These are phyloP conservation scores for Suhomyces xylopsoci DNA, from an alignment of 805 yeast species.

Conservation along the genomic window DNA sequence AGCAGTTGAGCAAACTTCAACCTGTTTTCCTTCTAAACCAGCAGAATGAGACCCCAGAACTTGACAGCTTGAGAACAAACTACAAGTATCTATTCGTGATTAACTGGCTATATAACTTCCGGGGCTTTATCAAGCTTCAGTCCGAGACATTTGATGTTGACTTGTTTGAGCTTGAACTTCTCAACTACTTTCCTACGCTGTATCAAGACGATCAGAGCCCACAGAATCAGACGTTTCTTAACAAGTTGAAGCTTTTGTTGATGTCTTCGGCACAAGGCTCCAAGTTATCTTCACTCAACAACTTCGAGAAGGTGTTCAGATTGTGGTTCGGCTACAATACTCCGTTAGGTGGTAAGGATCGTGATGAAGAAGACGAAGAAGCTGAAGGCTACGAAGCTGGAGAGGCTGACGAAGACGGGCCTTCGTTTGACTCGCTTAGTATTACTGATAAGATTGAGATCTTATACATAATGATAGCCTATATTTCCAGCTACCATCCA, in stretches of 20 bases:
- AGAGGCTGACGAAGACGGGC: constrained; percentile 14
- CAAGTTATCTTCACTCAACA: constrained; percentile 24
- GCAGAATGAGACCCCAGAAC: constrained; percentile 6
- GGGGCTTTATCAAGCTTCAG: constrained; percentile 48
- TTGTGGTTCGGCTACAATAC: constrained; percentile 33
- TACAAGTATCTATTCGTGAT: constrained; percentile 26
- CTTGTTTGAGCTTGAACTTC: constrained; percentile 59
- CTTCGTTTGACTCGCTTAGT: constrained; percentile 38
- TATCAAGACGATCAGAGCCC: constrained; percentile 4
- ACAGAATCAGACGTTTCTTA: constrained; percentile 23
- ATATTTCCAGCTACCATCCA: constrained; percentile 40
- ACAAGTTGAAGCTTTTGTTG: constrained; percentile 43
- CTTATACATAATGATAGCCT: constrained; percentile 42
- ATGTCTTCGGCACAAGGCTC: constrained; percentile 40
- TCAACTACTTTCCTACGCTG: constrained; percentile 21
- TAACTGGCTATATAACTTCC: constrained; percentile 56
- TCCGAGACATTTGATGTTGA: constrained; percentile 57
- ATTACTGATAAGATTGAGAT: constrained; percentile 50
- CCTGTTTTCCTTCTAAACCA: constrained; percentile 13
- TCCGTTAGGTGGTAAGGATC: constrained; percentile 29
- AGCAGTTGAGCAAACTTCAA: constrained; percentile 9
- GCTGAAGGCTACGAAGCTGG: constrained; percentile 16
- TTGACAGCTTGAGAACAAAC: constrained; percentile 13
- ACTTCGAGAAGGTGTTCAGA: constrained; percentile 33
- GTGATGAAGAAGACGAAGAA: constrained; percentile 16